Conservation (phyloP, 2,329 filamentous ascomycete species). For the Curvularia lunata region DNA sequence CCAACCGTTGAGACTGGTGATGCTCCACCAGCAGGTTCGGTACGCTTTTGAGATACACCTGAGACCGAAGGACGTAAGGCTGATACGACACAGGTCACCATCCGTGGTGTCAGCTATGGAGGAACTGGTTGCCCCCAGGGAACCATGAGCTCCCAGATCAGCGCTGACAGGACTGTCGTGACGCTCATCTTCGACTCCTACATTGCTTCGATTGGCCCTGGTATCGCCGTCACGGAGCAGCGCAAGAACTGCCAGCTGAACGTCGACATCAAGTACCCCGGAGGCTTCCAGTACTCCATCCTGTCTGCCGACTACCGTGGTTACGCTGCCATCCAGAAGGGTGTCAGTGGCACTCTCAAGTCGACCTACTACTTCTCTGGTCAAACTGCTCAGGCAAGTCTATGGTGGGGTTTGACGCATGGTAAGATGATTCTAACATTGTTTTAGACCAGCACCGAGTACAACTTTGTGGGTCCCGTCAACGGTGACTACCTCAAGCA, state of each 20-base stretch:
- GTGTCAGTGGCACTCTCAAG: conserved; percentile 57
- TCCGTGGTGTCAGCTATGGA: conserved; percentile 55
- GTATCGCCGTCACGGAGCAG: conserved; percentile 51
- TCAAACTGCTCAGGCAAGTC: conserved; percentile 49
- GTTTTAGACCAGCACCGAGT: conserved; percentile 44
- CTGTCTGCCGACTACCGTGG: conserved; percentile 61
- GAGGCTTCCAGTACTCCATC: conserved; percentile 61
- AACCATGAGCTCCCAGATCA: conserved; percentile 53
- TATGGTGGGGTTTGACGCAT: background rate
- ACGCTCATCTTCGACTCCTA: conserved; percentile 62
- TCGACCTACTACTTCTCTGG: conserved; percentile 64
- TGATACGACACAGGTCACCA: conserved; percentile 47
- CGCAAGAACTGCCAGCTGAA: conserved; percentile 64
- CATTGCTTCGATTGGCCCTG: conserved; percentile 57
- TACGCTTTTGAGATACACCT: conserved; percentile 14
- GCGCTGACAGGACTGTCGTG: conserved; percentile 53
- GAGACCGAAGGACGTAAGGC: background rate
- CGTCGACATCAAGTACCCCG: conserved; percentile 59
- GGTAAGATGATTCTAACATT: conserved; percentile 12
- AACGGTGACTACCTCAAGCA: conserved; percentile 50
- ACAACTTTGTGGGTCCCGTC: conserved; percentile 51
- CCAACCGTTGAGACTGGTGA: conserved; percentile 31
- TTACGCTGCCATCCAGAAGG: conserved; percentile 56
- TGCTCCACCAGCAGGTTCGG: conserved; percentile 40
- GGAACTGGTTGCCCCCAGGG: conserved; percentile 57